These are phyloP conservation scores for Lasiodiplodia citricola DNA, from an alignment of 2,329 filamentous ascomycete species.

Conservation along the genomic window DNA sequence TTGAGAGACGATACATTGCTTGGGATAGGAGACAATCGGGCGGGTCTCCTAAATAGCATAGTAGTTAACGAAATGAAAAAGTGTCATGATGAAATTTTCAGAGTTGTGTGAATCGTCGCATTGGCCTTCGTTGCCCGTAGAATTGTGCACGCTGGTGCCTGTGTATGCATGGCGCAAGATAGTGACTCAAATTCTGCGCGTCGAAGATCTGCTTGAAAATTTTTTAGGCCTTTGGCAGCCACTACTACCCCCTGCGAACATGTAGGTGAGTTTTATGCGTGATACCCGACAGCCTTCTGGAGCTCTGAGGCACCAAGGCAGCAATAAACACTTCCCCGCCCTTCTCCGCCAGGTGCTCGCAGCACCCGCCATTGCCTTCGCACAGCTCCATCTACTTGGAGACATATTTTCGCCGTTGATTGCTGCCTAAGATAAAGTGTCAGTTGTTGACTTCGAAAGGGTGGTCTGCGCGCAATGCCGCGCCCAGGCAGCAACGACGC, in stretches of 20 bases:
- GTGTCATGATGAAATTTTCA: too few species aligned
- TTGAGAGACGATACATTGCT: slow-evolving; percentile 2
- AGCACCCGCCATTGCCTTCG: not conserved
- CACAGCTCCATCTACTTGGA: not conserved
- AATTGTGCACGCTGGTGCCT: too few species aligned
- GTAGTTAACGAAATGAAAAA: slow-evolving; percentile 3
- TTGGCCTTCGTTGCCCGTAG: too few species aligned
- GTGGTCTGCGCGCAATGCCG: not conserved
- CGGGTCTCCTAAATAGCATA: not conserved
- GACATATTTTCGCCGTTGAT: not conserved
- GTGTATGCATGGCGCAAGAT: too few species aligned
- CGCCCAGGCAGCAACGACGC: not conserved
- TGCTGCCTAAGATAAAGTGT: not conserved
- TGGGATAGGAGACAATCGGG: not conserved
- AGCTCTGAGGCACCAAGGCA: not conserved
- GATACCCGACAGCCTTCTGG: too few species aligned
- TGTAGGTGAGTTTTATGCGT: too few species aligned
- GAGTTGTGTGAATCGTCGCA: too few species aligned
- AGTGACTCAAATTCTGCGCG: too few species aligned
- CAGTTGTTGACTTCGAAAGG: not conserved
- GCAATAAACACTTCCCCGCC: not conserved
- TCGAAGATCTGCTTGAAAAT: too few species aligned
- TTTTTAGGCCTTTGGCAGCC: too few species aligned
- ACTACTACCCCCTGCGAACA: too few species aligned
- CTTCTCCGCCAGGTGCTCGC: not conserved